These are phyloP conservation scores for Fusarium sp. DNA, from an alignment of 2,329 filamentous ascomycete genomes.

Conservation along the genomic window DNA sequence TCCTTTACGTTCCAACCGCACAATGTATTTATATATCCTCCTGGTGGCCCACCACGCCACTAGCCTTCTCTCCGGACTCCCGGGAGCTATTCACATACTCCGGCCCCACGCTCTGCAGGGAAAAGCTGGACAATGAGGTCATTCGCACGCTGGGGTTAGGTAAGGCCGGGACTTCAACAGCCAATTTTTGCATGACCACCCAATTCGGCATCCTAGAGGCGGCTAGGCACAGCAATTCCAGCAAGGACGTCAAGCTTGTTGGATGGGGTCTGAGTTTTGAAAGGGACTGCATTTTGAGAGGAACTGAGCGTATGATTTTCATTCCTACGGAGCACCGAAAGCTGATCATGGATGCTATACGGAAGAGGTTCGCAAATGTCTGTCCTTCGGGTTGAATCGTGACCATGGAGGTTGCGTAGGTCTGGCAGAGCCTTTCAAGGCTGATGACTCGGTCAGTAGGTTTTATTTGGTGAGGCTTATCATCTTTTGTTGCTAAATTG, in stretches of 20 bases:
- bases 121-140: neutral
- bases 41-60: neutral
- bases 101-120: neutral
- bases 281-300: neutral
- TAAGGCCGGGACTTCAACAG: neutral
- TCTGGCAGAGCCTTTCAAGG: neutral
- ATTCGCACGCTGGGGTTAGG: neutral
- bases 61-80: neutral
- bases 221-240: no score
- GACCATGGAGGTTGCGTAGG: neutral
- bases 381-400: neutral
- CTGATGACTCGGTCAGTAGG: neutral
- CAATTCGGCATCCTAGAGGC: neutral
- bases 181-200: neutral
- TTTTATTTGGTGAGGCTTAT: neutral
- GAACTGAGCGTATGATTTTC: neutral
- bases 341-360: neutral
- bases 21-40: neutral
- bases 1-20: neutral
- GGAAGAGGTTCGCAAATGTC: neutral
- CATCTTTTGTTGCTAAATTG: neutral
- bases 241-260: no score
- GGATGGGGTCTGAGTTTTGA: neutral
- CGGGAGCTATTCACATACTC: neutral
- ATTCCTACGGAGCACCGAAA: neutral